These are phyloP conservation scores for Setaria viridis DNA, from an alignment of 202 grass and related monocot species.

Conservation along the genomic window DNA sequence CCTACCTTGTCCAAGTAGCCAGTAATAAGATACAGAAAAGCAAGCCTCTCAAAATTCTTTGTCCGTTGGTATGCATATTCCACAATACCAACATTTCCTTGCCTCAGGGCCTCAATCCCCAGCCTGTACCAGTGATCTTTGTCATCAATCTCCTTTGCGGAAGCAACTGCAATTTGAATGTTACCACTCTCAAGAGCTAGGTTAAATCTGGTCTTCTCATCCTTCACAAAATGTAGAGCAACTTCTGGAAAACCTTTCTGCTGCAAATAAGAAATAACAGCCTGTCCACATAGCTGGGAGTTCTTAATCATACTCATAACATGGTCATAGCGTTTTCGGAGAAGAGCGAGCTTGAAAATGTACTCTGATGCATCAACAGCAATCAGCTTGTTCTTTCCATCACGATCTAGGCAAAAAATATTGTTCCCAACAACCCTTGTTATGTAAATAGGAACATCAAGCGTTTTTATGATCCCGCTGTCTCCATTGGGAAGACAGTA, in stretches of 20 bases:
- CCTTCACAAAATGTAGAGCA: slow-evolving; percentile 99
- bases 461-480: slow-evolving; percentile 93
- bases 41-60: slow-evolving; percentile 97
- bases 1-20: slow-evolving; percentile 88
- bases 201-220: slow-evolving; percentile 98
- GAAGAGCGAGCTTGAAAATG: slow-evolving; percentile 97
- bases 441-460: slow-evolving; percentile 96
- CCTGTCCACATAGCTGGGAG: slow-evolving; percentile 94
- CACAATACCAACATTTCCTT: slow-evolving; percentile 97
- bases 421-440: slow-evolving; percentile 86
- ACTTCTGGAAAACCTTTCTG: slow-evolving; percentile 99
- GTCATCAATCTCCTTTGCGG: slow-evolving; percentile 98
- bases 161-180: slow-evolving; percentile 60
- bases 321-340: slow-evolving; percentile 87
- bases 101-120: slow-evolving; percentile 94
- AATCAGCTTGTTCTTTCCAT: slow-evolving; percentile 86
- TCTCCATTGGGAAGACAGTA: slow-evolving; percentile 99
- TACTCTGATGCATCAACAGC: slow-evolving; percentile 94
- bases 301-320: slow-evolving; percentile 98
- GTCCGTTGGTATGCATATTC: slow-evolving; percentile 98
- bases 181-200: slow-evolving; percentile 2
- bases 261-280: slow-evolving; percentile 96
- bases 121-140: slow-evolving; percentile 98
- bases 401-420: slow-evolving; percentile 91
- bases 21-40: slow-evolving; percentile 98